These are phyloP conservation scores for Fusarium lyarnte DNA, from an alignment of 2,329 filamentous ascomycete species.

Conservation along the genomic window DNA sequence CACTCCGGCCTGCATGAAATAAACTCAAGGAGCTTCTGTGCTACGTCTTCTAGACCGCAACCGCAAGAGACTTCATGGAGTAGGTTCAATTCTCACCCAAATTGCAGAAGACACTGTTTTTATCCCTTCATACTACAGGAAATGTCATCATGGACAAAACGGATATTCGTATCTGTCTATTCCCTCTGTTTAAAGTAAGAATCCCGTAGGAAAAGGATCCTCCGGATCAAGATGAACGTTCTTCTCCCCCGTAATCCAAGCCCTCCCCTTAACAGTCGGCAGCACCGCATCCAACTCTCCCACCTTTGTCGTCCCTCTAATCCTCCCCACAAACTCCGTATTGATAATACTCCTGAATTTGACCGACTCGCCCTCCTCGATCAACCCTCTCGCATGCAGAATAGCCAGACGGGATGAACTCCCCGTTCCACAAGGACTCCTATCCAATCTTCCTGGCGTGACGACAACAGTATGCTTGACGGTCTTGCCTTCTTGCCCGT, in stretches of 20 bases:
- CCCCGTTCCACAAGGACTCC: slow-evolving; percentile 11
- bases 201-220: slow-evolving; percentile 1
- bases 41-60: background rate
- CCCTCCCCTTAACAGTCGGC: slow-evolving; percentile 1
- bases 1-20: accelerated
- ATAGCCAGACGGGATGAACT: slow-evolving; percentile 12
- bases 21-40: accelerated
- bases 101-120: accelerated
- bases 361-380: slow-evolving; percentile 4
- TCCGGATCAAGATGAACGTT: slow-evolving; percentile 17
- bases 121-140: background rate
- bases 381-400: background rate
- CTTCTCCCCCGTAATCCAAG: slow-evolving; percentile 21
- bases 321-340: slow-evolving; percentile 12
- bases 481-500: background rate
- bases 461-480: slow-evolving; percentile 14
- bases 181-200: background rate
- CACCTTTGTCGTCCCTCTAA: background rate
- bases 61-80: accelerated
- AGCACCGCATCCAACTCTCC: slow-evolving; percentile 8
- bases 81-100: background rate
- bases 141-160: accelerated
- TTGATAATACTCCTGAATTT: slow-evolving; percentile 18
- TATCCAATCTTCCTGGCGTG: slow-evolving; percentile 3
- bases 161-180: accelerated